Percentiles rank a stretch among this genome's conserved stretches.
phyloP scores from a whole-genome alignment of 345 rosid genomes.

The Salix dunnii region DNA sequence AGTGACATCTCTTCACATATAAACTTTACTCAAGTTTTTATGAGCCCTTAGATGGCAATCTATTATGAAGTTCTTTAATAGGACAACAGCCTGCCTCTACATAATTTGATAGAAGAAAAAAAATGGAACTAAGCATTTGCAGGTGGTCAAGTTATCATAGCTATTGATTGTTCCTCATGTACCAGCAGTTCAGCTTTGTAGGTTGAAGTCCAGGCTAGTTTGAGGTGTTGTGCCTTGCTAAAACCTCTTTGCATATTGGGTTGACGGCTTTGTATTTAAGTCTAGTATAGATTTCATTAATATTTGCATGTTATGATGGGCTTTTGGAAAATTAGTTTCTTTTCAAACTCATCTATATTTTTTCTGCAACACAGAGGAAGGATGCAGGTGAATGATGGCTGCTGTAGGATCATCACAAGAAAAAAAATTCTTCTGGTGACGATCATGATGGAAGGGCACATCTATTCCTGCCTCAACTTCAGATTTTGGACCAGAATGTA shows the following conservation, averaged over 20 bases:
- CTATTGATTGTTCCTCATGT: too few relatives aligned
- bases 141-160: not conserved
- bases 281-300: not conserved
- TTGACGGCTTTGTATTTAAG: not conserved
- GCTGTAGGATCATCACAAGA: not conserved
- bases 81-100: not conserved
- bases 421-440: not conserved
- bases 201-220: constrained; percentile 1
- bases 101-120: not conserved
- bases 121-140: not conserved
- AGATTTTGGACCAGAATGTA: not conserved
- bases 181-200: not conserved
- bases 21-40: not conserved
- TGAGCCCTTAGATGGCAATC: not conserved
- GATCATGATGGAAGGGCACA: not conserved
- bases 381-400: constrained; percentile 7
- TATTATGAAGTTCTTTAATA: not conserved
- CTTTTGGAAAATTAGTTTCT: not conserved
- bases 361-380: constrained; percentile 7
- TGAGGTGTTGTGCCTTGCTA: not conserved
- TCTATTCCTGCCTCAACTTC: not conserved
- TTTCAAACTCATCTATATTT: not conserved
- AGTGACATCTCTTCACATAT: not conserved
- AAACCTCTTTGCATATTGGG: not conserved
- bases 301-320: not conserved